Conservation (phyloP, 192 early-diverging fungal genomes). For the Backusella liffmaniae region DNA sequence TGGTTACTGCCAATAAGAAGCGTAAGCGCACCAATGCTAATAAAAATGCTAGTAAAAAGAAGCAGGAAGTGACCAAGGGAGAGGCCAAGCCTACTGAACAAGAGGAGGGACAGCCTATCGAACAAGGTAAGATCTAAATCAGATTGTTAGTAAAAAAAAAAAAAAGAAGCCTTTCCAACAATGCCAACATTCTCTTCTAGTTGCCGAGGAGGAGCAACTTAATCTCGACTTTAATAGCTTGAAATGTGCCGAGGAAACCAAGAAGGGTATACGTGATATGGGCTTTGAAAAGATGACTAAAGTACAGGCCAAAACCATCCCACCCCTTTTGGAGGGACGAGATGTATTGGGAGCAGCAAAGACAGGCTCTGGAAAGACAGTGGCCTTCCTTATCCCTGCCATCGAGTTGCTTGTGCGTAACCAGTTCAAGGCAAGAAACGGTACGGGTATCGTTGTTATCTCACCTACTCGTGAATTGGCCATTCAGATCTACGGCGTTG, state of each 20-base stretch:
- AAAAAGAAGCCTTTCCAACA: background rate
- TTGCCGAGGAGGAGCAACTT: background rate
- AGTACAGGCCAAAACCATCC: conserved; percentile 94
- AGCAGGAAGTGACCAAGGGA: conserved; percentile 23
- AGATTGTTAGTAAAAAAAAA: background rate
- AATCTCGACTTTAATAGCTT: conserved; percentile 73
- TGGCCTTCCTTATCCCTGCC: conserved; percentile 95
- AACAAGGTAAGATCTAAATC: background rate
- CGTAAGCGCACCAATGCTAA: conserved; percentile 9
- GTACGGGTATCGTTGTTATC: conserved; percentile 92
- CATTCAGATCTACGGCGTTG: conserved; percentile 98
- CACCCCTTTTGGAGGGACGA: conserved; percentile 91
- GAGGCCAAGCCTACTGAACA: conserved; percentile 22
- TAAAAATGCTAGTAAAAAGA: conserved; percentile 17
- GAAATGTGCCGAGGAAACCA: conserved; percentile 77
- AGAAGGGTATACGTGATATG: conserved; percentile 86
- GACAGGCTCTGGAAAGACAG: conserved; percentile 96
- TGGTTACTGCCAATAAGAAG: conserved; percentile 21
- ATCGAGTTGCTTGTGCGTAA: conserved; percentile 86
- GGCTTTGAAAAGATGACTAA: conserved; percentile 95
- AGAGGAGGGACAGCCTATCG: background rate
- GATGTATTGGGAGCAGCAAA: conserved; percentile 99
- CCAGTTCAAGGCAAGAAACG: conserved; percentile 97
- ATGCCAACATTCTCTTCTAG: background rate
- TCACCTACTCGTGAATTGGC: conserved; percentile 98